These are phyloP conservation scores for Noccaea bulbosa DNA, from an alignment of 345 rosid genomes.

Conservation along the genomic window DNA sequence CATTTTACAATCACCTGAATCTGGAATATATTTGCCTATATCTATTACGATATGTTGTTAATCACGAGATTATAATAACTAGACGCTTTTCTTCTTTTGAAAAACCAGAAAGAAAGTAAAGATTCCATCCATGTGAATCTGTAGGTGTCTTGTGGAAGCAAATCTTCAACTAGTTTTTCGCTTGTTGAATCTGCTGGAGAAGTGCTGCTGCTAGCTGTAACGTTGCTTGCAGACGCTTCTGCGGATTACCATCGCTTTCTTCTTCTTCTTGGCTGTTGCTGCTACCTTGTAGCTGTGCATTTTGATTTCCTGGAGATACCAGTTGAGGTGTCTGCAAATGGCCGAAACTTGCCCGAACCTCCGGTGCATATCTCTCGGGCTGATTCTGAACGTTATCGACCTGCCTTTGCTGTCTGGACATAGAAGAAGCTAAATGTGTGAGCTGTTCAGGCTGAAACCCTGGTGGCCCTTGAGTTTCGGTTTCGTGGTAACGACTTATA, in stretches of 20 bases:
- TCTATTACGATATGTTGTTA: not conserved
- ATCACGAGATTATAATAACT: not conserved
- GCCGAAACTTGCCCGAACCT: slow-evolving; percentile 49
- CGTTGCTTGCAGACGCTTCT: slow-evolving; percentile 91
- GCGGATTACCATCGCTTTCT: slow-evolving; percentile 77
- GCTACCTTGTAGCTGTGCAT: slow-evolving; percentile 41
- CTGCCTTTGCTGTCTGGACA: slow-evolving; percentile 66
- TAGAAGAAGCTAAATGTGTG: slow-evolving; percentile 71
- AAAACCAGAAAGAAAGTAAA: slow-evolving; percentile 8
- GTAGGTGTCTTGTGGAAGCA: not conserved
- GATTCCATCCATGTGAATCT: slow-evolving; percentile 8
- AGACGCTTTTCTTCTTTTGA: slow-evolving; percentile 6
- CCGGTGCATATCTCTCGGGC: slow-evolving; percentile 54
- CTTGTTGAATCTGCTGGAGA: slow-evolving; percentile 93
- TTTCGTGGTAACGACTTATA: slow-evolving; percentile 47
- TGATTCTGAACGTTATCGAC: slow-evolving; percentile 46
- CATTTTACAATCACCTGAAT: slow-evolving; percentile 15
- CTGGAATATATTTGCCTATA: slow-evolving; percentile 8
- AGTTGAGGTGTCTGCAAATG: slow-evolving; percentile 51
- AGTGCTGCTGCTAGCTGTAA: slow-evolving; percentile 92
- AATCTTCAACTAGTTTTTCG: slow-evolving; percentile 58
- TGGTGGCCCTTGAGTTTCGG: slow-evolving; percentile 44
- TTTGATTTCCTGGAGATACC: slow-evolving; percentile 47
- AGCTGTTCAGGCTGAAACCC: slow-evolving; percentile 72
- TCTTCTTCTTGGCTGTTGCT: slow-evolving; percentile 53